Evolutionary conservation across 73 alveolate genomes (phyloP).

Genomic region (Breviolum minutum): DNA sequence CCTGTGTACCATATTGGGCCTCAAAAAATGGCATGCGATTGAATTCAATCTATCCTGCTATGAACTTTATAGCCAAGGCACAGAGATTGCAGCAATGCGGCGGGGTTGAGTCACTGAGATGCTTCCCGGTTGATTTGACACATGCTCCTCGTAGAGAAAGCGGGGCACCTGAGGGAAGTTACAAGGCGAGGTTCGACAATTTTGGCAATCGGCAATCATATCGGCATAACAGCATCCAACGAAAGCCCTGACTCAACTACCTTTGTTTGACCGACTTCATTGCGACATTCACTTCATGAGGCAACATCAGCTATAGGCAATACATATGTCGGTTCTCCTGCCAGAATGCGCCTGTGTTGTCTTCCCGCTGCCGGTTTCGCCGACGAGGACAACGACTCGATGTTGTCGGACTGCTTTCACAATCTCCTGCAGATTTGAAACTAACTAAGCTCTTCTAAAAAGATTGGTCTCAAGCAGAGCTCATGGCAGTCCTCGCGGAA

Average conservation of each 20-base stretch:
- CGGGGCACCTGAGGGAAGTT: conserved; percentile 63
- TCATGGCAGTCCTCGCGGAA: conserved; percentile 34
- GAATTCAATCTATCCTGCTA: background rate
- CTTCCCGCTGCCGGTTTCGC: conserved; percentile 95
- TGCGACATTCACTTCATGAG: background rate
- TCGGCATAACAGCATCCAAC: background rate
- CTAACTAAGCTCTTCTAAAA: too few relatives aligned
- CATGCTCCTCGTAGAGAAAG: conserved; percentile 48
- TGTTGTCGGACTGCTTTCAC: conserved; percentile 84
- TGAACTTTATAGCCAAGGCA: background rate
- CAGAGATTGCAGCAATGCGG: conserved; percentile 90
- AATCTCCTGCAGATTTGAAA: conserved; percentile 4
- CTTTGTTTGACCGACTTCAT: too few relatives aligned
- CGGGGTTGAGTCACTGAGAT: conserved; percentile 86
- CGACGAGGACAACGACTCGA: conserved; percentile 84
- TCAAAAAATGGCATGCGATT: background rate
- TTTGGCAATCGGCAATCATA: background rate
- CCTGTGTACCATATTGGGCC: background rate
- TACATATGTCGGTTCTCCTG: background rate
- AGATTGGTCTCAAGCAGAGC: background rate
- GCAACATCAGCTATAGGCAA: background rate
- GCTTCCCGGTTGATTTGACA: conserved; percentile 9
- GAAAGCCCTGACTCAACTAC: background rate
- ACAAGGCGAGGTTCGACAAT: background rate
- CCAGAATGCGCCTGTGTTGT: conserved; percentile 54